Evolutionary conservation across 805 yeast species (phyloP).

Genomic region (Candida verbasci): DNA sequence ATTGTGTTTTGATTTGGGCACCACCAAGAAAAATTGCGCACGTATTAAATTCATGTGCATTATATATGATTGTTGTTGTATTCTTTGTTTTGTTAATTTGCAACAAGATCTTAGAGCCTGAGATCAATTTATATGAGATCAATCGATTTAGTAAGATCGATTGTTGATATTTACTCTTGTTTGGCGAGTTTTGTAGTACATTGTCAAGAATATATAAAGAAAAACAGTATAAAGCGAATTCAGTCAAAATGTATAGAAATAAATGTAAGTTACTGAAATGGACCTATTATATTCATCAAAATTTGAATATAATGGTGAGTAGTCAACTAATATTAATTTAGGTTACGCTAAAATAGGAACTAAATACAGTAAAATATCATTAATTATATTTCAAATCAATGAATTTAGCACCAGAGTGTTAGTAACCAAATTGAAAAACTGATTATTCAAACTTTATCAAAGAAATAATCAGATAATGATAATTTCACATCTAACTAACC

Average conservation of each 20-base stretch:
- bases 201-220: no score
- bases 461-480: background rate
- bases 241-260: no score
- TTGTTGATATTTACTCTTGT: no score
- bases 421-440: no score
- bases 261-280: constrained; percentile 59
- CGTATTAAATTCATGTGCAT: constrained; percentile 2
- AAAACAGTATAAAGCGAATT: no score
- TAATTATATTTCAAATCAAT: constrained; percentile 7
- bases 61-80: background rate
- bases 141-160: no score
- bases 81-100: no score
- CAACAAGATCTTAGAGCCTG: no score
- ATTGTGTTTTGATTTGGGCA: constrained; percentile 7
- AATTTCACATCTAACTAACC: background rate
- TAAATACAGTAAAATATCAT: constrained; percentile 44
- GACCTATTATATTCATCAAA: constrained; percentile 53
- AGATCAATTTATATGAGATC: no score
- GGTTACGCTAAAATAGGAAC: constrained; percentile 93
- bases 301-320: constrained; percentile 63
- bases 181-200: no score
- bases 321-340: constrained; percentile 55
- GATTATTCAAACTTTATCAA: no score
- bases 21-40: constrained; percentile 6
- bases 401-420: constrained; percentile 86